Evolutionary conservation across 2,329 filamentous ascomycete species (phyloP).

Genomic region (Penicillium aurantiogriseum): DNA sequence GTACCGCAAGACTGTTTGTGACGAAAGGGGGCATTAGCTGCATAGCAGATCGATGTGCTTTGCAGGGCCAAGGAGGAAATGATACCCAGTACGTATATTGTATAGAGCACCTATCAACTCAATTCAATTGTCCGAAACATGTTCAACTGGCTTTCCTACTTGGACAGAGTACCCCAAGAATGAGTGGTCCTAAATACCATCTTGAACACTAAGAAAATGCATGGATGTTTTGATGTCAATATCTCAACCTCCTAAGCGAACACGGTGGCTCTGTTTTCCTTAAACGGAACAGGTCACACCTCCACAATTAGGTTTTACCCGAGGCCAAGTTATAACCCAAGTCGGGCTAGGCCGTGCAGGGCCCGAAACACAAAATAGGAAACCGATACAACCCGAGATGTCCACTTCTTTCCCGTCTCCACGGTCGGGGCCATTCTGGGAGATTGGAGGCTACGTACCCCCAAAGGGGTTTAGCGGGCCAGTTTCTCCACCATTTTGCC

Average conservation of each 20-base stretch:
- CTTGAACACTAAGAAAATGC: too few species aligned
- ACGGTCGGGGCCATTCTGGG: not conserved
- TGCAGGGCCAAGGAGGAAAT: not conserved
- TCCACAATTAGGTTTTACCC: not conserved
- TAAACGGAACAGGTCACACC: conserved; percentile 6
- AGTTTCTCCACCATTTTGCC: conserved; percentile 16
- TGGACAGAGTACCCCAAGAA: too few species aligned
- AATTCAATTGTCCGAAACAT: not conserved
- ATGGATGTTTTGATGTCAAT: not conserved
- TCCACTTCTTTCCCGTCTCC: conserved; percentile 1
- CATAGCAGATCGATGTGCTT: conserved; percentile 17
- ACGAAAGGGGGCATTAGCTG: conserved; percentile 13
- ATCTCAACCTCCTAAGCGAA: not conserved
- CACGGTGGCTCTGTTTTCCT: conserved; percentile 16
- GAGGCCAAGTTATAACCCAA: not conserved
- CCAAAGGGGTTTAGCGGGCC: conserved; percentile 7
- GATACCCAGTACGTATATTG: not conserved
- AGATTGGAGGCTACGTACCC: not conserved
- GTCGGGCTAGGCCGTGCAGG: conserved; percentile 2
- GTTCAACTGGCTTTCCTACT: too few species aligned
- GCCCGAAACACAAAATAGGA: not conserved
- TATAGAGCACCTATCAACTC: not conserved
- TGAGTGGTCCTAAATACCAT: too few species aligned
- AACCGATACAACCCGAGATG: conserved; percentile 1
- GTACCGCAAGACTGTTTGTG: conserved; percentile 4